Evolutionary conservation across 108 stramenopile genomes (phyloP).

Genomic region (Mediolabrus comicus): DNA sequence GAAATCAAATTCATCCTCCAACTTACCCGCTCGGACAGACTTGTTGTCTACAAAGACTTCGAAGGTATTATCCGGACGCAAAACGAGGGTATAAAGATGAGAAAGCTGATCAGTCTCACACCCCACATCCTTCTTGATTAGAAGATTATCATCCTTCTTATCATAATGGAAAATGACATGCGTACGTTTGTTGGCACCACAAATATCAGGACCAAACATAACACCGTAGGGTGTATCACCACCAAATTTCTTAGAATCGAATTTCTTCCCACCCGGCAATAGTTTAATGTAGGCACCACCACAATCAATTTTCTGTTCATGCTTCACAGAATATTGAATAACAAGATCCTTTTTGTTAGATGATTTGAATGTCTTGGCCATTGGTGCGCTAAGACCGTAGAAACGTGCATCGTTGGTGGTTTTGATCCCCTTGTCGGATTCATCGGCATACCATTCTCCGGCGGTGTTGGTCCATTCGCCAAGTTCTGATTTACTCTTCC

Average conservation of each 20-base stretch:
- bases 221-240: constrained; percentile 97
- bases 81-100: constrained; percentile 96
- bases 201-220: constrained; percentile 99
- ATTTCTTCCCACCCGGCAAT: constrained; percentile 72
- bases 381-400: constrained; percentile 91
- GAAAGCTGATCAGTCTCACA: constrained; percentile 88
- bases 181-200: constrained; percentile 92
- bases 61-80: constrained; percentile 95
- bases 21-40: constrained; percentile 84
- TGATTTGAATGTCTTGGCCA: constrained; percentile 83
- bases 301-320: constrained; percentile 97
- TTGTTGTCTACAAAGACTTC: constrained; percentile 98
- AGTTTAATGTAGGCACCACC: constrained; percentile 99
- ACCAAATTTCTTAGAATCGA: constrained; percentile 88
- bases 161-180: constrained; percentile 98
- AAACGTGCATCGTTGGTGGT: constrained; percentile 92
- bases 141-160: constrained; percentile 90
- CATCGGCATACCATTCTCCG: constrained; percentile 86
- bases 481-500: constrained; percentile 92
- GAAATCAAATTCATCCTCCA: constrained; percentile 98
- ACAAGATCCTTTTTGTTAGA: constrained; percentile 91
- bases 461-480: constrained; percentile 95
- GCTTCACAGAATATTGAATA: constrained; percentile 95
- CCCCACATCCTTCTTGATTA: constrained; percentile 92
- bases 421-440: constrained; percentile 93